Conservation (phyloP, 495 filamentous ascomycete genomes). For the Hypoxylon fragiforme region DNA sequence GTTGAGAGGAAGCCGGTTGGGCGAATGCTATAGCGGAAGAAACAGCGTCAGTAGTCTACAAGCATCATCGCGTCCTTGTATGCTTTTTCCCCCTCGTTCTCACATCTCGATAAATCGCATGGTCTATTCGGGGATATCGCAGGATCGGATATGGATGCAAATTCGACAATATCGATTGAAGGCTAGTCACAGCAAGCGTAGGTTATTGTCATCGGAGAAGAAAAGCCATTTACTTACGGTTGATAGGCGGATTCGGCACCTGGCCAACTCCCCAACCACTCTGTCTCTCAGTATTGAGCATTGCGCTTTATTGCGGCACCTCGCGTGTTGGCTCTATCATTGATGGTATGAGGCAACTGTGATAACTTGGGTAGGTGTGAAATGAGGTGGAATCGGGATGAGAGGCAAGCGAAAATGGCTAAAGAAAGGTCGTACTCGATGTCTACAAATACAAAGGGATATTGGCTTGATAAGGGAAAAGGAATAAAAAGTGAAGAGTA, state of each 20-base stretch:
- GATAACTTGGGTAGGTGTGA: background rate
- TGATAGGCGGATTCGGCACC: slow-evolving; percentile 21
- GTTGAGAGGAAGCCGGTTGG: slow-evolving; percentile 8
- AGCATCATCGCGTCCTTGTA: slow-evolving; percentile 6
- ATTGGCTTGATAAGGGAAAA: background rate
- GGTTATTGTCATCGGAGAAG: slow-evolving; percentile 22
- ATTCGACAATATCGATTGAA: slow-evolving; percentile 6
- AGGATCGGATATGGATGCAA: background rate
- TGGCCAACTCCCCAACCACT: slow-evolving; percentile 33
- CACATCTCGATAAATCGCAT: background rate
- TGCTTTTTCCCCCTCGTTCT: background rate
- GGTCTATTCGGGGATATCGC: background rate
- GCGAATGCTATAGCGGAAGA: slow-evolving; percentile 34
- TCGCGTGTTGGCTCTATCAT: slow-evolving; percentile 14
- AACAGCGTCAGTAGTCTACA: slow-evolving; percentile 31
- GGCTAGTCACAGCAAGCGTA: background rate
- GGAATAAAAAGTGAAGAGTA: slow-evolving; percentile 1
- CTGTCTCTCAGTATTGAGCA: slow-evolving; percentile 34
- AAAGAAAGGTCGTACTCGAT: background rate
- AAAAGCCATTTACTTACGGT: slow-evolving; percentile 39
- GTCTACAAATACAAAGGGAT: no score
- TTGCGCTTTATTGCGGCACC: slow-evolving; percentile 17
- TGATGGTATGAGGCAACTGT: slow-evolving; percentile 1
- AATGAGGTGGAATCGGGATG: background rate
- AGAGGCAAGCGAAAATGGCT: background rate